Evolutionary conservation across 352 stramenopile species (phyloP), one percentile per base, ranked within the genome.

Genomic region (Blastocystis sp.): DNA sequence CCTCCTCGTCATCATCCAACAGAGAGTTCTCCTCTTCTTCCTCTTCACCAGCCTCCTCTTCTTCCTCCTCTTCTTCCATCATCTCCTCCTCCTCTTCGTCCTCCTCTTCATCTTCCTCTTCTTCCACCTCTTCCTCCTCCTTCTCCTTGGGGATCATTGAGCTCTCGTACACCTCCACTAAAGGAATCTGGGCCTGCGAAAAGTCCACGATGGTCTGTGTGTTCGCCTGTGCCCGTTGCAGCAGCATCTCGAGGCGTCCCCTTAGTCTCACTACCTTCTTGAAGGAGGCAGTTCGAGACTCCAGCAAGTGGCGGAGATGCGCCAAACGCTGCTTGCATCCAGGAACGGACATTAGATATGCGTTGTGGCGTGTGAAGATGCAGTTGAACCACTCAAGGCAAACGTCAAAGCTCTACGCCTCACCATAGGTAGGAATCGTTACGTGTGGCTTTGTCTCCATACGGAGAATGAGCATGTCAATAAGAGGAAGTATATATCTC

Each of bases 341-440:
- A 24, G 69, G 69, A 42, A 79, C 69, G 6, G 43, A 62, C 69
- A 79, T 79, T 10, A 79, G 43, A 79, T 63, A 79, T 1, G 69
- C 11, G 60, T 43, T 64, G n/a, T 79, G 69, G 43, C 43, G 63
- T 2, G 21, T 21, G 4, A 79, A 6, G 4, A 79, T 45, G 17
- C 42, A 17, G 2, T 40, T 60, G 6, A 79, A 42, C 69, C 69
- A 79, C 19, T 40, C 1, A 40, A 79, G 19, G 6, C 62, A 34
- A 42, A 24, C 28, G 17, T 45, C 28, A 40, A 42, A 40, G 17
- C 69, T 79, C 69, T 79, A 79, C 24, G 34, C 43, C n/a, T 79
- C 43, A 79, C 1, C 9, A 38, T 34, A 28, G 43, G 11, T 7
- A 28, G 63, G 9, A 40, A 21, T 43, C 3, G 40, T 34, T 64